Percentiles rank a stretch among this genome's conserved stretches.
Conservation (phyloP, 2,329 filamentous ascomycete species). For the Peltaster fructicola region DNA sequence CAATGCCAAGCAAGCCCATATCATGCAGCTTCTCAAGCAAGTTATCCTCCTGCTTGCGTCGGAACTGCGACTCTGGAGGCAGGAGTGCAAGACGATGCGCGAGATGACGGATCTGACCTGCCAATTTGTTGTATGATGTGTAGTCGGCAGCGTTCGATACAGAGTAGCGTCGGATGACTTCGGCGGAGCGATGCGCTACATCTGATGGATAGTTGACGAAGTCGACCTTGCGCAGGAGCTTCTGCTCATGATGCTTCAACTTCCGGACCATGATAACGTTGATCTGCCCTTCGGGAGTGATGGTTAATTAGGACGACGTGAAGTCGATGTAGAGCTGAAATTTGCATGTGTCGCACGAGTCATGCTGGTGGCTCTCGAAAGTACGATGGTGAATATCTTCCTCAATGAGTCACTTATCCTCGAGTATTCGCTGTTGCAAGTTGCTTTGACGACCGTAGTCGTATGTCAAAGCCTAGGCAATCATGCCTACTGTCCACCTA, state of each 20-base stretch:
- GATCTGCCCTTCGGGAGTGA: not conserved
- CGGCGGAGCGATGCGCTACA: constrained; percentile 65
- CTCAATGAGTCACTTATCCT: too few relatives aligned
- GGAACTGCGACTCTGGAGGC: constrained; percentile 57
- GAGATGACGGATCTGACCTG: constrained; percentile 62
- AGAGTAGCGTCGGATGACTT: constrained; percentile 68
- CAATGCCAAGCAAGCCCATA: constrained; percentile 67
- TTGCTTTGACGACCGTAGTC: too few relatives aligned
- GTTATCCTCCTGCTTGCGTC: constrained; percentile 69
- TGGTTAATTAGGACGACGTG: too few relatives aligned
- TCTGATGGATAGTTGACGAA: constrained; percentile 76
- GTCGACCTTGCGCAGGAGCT: constrained; percentile 81
- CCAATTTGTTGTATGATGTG: constrained; percentile 30
- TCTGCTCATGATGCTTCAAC: constrained; percentile 93
- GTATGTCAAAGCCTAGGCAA: too few relatives aligned
- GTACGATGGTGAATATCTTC: too few relatives aligned
- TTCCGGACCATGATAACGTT: constrained; percentile 74
- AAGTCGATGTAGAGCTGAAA: too few relatives aligned
- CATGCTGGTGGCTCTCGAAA: too few relatives aligned
- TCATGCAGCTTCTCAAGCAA: constrained; percentile 83
- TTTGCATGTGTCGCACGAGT: too few relatives aligned
- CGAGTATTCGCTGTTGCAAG: too few relatives aligned
- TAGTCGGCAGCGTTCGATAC: constrained; percentile 85
- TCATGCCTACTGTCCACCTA: constrained; percentile 69
- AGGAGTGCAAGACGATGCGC: constrained; percentile 76